These are phyloP conservation scores for Fusarium metavorans DNA, from an alignment of 2,329 filamentous ascomycete species.

Conservation along the genomic window DNA sequence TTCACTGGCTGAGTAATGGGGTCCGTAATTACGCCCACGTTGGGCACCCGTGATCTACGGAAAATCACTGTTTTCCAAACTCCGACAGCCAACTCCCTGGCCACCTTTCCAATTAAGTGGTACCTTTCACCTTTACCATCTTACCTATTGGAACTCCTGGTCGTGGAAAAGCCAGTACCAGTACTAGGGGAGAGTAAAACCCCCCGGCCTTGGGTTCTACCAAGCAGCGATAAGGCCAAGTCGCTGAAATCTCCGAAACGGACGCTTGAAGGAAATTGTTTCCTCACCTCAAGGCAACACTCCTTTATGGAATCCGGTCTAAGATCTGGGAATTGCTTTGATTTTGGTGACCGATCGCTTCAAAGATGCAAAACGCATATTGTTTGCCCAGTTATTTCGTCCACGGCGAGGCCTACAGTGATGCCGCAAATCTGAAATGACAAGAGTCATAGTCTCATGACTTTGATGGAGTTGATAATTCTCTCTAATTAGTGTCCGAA, in stretches of 20 bases:
- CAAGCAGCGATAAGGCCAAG: not conserved
- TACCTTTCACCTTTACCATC: no score
- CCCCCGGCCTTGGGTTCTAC: not conserved
- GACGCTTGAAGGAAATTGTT: not conserved
- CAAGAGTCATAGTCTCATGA: not conserved
- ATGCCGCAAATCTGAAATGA: not conserved
- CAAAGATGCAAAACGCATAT: not conserved
- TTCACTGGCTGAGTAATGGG: slow-evolving; percentile 5
- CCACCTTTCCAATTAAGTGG: not conserved
- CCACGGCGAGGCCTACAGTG: not conserved
- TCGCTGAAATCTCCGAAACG: not conserved
- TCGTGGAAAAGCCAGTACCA: not conserved
- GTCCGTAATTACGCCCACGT: not conserved
- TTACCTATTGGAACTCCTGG: not conserved
- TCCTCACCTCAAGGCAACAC: not conserved
- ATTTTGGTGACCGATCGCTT: not conserved
- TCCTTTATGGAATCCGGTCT: rapidly evolving
- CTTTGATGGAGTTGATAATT: not conserved
- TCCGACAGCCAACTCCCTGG: slow-evolving; percentile 1
- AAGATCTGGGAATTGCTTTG: not conserved
- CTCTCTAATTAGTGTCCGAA: not conserved
- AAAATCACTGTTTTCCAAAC: slow-evolving; percentile 31
- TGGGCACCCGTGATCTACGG: not conserved
- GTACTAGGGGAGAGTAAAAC: not conserved
- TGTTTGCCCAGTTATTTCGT: not conserved